Percentiles rank a stretch among this genome's conserved stretches.
phyloP scores from a whole-genome alignment of 2,329 filamentous ascomycete species.

The Aureobasidium sp. region DNA sequence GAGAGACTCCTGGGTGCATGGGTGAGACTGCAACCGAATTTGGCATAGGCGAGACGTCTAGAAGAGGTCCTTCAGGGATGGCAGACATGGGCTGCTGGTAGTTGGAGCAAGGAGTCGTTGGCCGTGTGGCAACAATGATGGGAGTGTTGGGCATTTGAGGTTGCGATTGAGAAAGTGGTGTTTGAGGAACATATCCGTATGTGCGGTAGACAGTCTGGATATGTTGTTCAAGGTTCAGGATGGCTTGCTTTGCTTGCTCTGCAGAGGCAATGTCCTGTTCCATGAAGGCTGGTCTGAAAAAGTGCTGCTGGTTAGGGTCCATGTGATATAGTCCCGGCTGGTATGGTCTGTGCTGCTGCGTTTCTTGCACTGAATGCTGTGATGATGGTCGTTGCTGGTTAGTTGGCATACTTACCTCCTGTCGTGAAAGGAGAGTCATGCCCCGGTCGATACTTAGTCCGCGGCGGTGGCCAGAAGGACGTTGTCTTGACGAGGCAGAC shows the following conservation, averaged over 20 bases:
- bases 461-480: slow-evolving; percentile 58
- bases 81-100: slow-evolving; percentile 2
- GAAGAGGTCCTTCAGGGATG: slow-evolving; percentile 32
- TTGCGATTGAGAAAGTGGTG: slow-evolving; percentile 12
- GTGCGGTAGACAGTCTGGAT: slow-evolving; percentile 39
- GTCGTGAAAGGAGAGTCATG: slow-evolving; percentile 27
- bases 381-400: slow-evolving; percentile 58
- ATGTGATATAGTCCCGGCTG: slow-evolving; percentile 59
- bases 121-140: slow-evolving; percentile 16
- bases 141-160: slow-evolving; percentile 27
- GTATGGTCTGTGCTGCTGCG: slow-evolving; percentile 79
- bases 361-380: slow-evolving; percentile 82
- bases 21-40: slow-evolving; percentile 38
- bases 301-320: slow-evolving; percentile 35
- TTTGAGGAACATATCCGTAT: slow-evolving; percentile 30
- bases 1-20: slow-evolving; percentile 40
- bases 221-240: slow-evolving; percentile 38
- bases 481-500: slow-evolving; percentile 47
- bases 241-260: slow-evolving; percentile 21
- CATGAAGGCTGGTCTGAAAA: slow-evolving; percentile 21
- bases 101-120: slow-evolving; percentile 14
- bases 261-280: slow-evolving; percentile 18
- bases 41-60: slow-evolving; percentile 43
- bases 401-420: slow-evolving; percentile 47
- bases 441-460: slow-evolving; percentile 79